Conservation (phyloP, 441 rosid species). For the Geranium incanum region DNA sequence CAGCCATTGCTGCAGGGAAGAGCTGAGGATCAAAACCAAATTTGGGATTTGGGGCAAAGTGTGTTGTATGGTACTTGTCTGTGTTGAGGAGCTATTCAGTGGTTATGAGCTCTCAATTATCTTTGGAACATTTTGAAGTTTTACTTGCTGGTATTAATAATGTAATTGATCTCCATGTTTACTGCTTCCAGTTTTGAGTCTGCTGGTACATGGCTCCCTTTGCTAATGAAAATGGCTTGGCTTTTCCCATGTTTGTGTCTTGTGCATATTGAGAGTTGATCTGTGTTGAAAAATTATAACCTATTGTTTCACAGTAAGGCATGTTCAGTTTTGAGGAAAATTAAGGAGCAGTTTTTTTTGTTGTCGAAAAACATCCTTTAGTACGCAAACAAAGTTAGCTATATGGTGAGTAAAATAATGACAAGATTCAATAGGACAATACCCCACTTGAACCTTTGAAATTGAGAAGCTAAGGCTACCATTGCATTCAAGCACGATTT, state of each 20-base stretch:
- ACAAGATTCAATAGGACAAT: no score
- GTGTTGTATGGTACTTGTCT: conserved; percentile 5
- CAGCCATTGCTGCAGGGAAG: conserved; percentile 64
- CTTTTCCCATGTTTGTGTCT: neutral
- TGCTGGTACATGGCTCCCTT: neutral
- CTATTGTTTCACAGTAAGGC: no score
- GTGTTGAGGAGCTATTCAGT: neutral
- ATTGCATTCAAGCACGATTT: no score
- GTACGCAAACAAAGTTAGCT: no score
- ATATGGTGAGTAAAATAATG: no score
- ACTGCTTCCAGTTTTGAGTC: neutral
- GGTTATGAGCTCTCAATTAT: neutral
- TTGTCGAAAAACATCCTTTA: no score
- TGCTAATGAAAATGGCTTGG: conserved; percentile 3
- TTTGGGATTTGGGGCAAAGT: conserved; percentile 25
- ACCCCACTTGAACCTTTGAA: no score
- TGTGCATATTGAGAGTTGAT: no score
- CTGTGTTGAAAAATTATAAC: no score
- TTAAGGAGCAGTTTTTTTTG: no score
- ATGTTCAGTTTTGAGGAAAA: no score
- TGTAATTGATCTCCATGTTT: neutral
- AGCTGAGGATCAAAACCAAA: conserved; percentile 27
- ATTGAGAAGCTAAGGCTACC: no score
- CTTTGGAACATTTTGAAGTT: neutral
- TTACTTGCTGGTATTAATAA: neutral